Evolutionary conservation across 306 rosid genomes (phyloP).

Genomic region (Pueraria montana): DNA sequence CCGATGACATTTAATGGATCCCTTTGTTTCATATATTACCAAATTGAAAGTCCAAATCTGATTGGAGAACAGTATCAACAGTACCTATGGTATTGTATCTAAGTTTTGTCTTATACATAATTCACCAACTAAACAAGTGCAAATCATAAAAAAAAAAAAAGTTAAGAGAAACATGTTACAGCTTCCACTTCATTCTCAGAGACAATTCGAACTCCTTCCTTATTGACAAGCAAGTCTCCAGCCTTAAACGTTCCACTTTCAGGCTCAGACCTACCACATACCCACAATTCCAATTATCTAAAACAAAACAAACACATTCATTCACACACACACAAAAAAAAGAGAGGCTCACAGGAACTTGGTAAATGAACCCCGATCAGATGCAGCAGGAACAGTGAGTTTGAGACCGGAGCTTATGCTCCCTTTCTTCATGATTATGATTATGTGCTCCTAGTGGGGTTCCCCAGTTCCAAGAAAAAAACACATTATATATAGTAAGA

Average conservation of each 20-base stretch:
- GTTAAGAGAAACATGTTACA: slow-evolving; percentile 56
- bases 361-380: slow-evolving; percentile 69
- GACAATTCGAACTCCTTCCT: slow-evolving; percentile 87
- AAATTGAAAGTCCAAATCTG: too few species aligned
- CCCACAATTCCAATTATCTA: slow-evolving; percentile 51
- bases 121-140: neutral
- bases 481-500: neutral
- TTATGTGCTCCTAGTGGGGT: slow-evolving; percentile 36
- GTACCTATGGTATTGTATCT: too few species aligned
- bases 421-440: slow-evolving; percentile 78
- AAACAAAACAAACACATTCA: slow-evolving; percentile 37
- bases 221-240: slow-evolving; percentile 87
- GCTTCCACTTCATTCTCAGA: slow-evolving; percentile 76
- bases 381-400: slow-evolving; percentile 77
- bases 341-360: slow-evolving; percentile 74
- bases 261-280: slow-evolving; percentile 73
- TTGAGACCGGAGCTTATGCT: slow-evolving; percentile 63
- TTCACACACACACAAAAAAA: neutral
- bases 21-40: too few species aligned
- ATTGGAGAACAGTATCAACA: too few species aligned
- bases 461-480: neutral
- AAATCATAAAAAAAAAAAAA: neutral
- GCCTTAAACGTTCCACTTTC: slow-evolving; percentile 86
- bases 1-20: too few species aligned
- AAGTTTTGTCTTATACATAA: too few species aligned